phyloP scores from a whole-genome alignment of 371 early-diverging fungal species.

The Sporodiniella umbellata region DNA sequence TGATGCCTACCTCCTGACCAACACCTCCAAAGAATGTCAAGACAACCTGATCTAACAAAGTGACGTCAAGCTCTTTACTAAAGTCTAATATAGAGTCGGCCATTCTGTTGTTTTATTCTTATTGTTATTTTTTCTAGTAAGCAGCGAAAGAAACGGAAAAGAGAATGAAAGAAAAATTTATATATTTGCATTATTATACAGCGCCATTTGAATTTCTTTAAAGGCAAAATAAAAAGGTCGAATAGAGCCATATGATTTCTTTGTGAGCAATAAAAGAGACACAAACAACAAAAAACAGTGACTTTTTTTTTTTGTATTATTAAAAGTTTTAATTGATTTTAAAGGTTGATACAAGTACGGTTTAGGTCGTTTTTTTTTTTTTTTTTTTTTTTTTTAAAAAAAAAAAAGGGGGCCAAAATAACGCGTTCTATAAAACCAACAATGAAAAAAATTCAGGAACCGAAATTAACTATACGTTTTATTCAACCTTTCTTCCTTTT shows the following conservation, averaged over 20 bases:
- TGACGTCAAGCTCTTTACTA: constrained; percentile 81
- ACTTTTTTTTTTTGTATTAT: too few species aligned
- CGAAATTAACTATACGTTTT: background rate
- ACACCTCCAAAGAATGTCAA: constrained; percentile 67
- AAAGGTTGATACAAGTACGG: too few species aligned
- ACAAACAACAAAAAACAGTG: background rate
- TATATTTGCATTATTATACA: background rate
- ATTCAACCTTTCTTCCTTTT: constrained; percentile 29
- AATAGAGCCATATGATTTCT: background rate
- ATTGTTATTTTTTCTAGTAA: background rate
- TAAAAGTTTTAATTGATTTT: too few species aligned
- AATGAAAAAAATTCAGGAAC: background rate
- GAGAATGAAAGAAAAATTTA: background rate
- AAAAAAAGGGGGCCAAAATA: background rate
- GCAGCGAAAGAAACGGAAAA: constrained; percentile 1
- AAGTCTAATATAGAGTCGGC: constrained; percentile 86
- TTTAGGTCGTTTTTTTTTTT: constrained; percentile 84
- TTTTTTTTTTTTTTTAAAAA: constrained; percentile 45
- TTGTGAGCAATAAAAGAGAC: constrained; percentile 44
- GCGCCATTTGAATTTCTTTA: background rate
- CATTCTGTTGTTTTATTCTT: constrained; percentile 10
- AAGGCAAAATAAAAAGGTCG: background rate
- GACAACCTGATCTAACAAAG: constrained; percentile 88
- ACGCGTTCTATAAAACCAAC: background rate
- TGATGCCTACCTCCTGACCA: constrained; percentile 76